Conservation (phyloP, 2,329 filamentous ascomycete genomes). For the Penicillium hordei region DNA sequence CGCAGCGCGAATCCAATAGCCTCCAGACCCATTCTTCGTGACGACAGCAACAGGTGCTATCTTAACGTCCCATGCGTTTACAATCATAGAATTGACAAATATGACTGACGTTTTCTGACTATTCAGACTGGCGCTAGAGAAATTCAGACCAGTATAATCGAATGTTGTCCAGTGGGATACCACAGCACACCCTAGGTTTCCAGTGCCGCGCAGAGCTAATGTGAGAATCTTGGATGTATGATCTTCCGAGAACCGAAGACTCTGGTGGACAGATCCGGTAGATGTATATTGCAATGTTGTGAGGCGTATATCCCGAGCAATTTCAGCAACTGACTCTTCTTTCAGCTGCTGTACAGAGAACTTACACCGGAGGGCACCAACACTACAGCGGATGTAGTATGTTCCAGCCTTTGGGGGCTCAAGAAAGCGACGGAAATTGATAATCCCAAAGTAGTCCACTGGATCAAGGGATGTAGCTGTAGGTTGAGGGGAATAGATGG, state of each 20-base stretch:
- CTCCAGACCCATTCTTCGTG: neutral
- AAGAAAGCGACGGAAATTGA: neutral
- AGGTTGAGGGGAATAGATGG: neutral
- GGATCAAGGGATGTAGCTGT: neutral
- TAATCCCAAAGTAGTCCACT: neutral
- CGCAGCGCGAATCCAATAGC: neutral
- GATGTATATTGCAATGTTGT: neutral
- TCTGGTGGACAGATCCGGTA: neutral
- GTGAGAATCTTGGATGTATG: neutral
- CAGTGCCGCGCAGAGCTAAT: neutral
- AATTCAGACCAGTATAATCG: neutral
- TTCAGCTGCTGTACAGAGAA: neutral
- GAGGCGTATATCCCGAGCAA: neutral
- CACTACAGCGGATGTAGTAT: neutral
- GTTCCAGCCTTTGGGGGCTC: neutral
- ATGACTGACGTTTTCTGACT: neutral
- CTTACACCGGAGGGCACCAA: neutral
- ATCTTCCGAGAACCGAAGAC: neutral
- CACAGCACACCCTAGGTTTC: neutral
- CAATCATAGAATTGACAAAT: neutral
- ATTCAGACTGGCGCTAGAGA: neutral
- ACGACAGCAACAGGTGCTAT: neutral
- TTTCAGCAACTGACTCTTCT: neutral
- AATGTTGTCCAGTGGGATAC: slow-evolving; percentile 1
- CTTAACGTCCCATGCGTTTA: neutral